These are phyloP conservation scores for Pachyrhizus erosus DNA, from an alignment of 306 rosid genomes.

Conservation along the genomic window DNA sequence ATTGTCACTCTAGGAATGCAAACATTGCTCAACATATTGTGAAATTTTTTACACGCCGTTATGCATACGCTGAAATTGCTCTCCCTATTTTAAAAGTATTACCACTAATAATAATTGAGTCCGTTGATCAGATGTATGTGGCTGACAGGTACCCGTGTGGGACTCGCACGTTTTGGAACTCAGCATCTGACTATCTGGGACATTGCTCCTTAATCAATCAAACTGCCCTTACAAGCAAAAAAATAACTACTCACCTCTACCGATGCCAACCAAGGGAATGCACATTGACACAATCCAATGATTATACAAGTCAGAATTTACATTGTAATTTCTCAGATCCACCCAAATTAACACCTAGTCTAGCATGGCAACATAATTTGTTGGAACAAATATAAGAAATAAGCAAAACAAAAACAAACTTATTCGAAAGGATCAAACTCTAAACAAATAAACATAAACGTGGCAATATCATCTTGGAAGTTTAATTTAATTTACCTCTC, in stretches of 20 bases:
- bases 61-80: neutral
- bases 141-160: conserved; percentile 50
- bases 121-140: conserved; percentile 48
- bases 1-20: neutral
- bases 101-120: conserved; percentile 7
- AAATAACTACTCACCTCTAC: conserved; percentile 27
- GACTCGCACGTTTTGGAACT: conserved; percentile 52
- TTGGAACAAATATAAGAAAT: conserved; percentile 40
- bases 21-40: neutral
- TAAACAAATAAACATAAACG: conserved; percentile 35
- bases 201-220: conserved; percentile 37
- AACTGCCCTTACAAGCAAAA: conserved; percentile 16
- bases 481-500: conserved; percentile 58
- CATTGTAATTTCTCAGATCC: conserved; percentile 72
- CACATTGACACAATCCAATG: conserved; percentile 46
- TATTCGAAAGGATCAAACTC: conserved; percentile 48
- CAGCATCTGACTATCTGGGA: conserved; percentile 44
- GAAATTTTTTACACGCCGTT: neutral
- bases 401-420: conserved; percentile 49
- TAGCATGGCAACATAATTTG: conserved; percentile 51
- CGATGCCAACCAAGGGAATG: conserved; percentile 35
- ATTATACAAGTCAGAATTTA: conserved; percentile 78
- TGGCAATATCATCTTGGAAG: neutral
- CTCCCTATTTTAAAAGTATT: neutral
- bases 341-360: conserved; percentile 59